phyloP scores from a whole-genome alignment of 148 eudicot species.

The Bassia scoparia region DNA sequence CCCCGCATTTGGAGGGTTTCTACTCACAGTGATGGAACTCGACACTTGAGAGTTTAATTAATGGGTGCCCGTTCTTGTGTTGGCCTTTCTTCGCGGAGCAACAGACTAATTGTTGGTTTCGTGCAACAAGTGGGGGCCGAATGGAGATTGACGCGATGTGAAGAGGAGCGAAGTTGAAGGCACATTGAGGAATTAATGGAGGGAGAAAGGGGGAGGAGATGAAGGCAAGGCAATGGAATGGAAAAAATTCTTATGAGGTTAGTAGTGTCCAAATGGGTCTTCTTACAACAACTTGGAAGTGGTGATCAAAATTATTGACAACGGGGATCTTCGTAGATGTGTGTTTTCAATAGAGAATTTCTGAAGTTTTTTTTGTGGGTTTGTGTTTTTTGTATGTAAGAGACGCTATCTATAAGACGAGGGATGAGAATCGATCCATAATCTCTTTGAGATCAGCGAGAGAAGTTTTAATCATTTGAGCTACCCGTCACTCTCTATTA shows the following conservation, averaged over 20 bases:
- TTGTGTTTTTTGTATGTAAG: too few relatives aligned
- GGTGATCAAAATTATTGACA: slow-evolving; percentile 11
- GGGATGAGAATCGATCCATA: too few relatives aligned
- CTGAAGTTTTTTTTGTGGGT: too few relatives aligned
- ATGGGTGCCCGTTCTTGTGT: slow-evolving; percentile 31
- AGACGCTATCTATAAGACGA: too few relatives aligned
- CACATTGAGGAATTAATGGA: slow-evolving; percentile 36
- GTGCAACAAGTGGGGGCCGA: slow-evolving; percentile 30
- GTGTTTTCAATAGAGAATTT: too few relatives aligned
- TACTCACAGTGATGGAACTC: slow-evolving; percentile 38
- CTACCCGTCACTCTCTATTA: too few relatives aligned
- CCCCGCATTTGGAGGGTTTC: slow-evolving; percentile 31
- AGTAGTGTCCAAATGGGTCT: slow-evolving; percentile 20
- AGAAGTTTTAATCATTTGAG: too few relatives aligned
- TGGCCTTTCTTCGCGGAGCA: slow-evolving; percentile 43
- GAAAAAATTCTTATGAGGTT: slow-evolving; percentile 24
- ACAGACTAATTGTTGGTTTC: slow-evolving; percentile 34
- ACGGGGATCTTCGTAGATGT: too few relatives aligned
- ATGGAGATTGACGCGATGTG: slow-evolving; percentile 36
- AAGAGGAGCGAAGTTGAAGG: slow-evolving; percentile 24
- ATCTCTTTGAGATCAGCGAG: too few relatives aligned
- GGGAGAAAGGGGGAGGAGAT: slow-evolving; percentile 32
- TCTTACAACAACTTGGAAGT: slow-evolving; percentile 26
- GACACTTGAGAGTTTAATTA: slow-evolving; percentile 19
- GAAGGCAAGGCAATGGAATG: slow-evolving; percentile 25